Base-by-base conservation (phyloP, 2,329 filamentous ascomycete genomes). In the Clarireedia hainanense region DNA sequence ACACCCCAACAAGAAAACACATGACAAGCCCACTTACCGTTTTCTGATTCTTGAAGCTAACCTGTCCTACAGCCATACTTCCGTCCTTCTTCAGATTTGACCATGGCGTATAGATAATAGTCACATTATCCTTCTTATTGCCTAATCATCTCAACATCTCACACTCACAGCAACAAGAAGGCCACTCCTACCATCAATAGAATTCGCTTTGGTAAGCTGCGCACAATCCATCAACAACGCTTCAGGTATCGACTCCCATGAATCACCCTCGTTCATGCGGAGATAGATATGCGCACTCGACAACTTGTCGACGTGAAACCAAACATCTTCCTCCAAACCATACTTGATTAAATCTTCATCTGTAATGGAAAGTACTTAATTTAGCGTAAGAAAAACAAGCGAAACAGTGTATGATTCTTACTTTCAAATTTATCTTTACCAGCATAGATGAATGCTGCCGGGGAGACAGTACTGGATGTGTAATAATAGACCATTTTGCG, bases 341-440 rank as follows among this genome's bases (percentile, higher is more conserved):
- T 89, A 88, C 67, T 92, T 89, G 71, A 99, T 97, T 65, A 99
- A 74, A 64, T 96, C 91, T 79, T 99, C 94, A 75, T 97, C 94
- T 99, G 36, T 26, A 70, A 61, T 46, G 7, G 47, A 26, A 39
- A 36, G 47, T 26, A 43, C 4, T 17, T 43, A 43, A 30, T 49
- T 47, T 42, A 56, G 56, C 53, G 46, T 56, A 23, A 23, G 23
- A 26, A 20, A 17, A 46, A 24, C 23, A 24, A 46, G 24, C 9
- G 6, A 20, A 15, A 17, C n/a, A 10, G 26, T 20, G 23, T 27
- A 15, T 12, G 12, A 20, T 34, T 54, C 61, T 59, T 78, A 96
- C 94, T 99, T 77, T 99, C 94, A 65, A 94, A 91, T 75, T 99
- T 99, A 78, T 99, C 94, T 74, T 97, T 99, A 72, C 94, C 94